Percentiles rank a stretch among this genome's conserved stretches.
phyloP scores from a whole-genome alignment of 139 green algal species.

The Chlamydomonas incerta region DNA sequence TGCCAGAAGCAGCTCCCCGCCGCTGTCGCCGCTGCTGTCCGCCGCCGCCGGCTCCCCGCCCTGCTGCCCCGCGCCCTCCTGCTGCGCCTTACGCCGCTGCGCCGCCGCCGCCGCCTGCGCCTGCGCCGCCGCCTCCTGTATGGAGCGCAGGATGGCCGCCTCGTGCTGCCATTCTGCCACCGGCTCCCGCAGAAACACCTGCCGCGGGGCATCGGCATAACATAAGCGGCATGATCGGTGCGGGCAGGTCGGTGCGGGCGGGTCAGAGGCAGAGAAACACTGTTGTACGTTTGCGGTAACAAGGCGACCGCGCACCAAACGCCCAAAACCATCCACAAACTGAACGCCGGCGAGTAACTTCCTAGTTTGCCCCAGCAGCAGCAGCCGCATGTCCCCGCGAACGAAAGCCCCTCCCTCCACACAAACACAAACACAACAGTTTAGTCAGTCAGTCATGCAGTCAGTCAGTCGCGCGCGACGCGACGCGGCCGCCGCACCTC shows the following conservation, averaged over 20 bases:
- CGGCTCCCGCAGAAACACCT: conserved; percentile 77
- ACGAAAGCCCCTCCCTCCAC: neutral
- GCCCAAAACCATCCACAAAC: too few relatives aligned
- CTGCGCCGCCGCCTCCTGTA: neutral
- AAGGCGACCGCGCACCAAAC: too few relatives aligned
- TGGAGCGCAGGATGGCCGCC: conserved; percentile 39
- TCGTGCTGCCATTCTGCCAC: conserved; percentile 80
- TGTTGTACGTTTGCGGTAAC: too few relatives aligned
- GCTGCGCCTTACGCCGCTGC: neutral
- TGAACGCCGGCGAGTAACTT: too few relatives aligned
- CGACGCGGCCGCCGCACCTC: neutral
- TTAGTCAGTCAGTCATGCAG: too few relatives aligned
- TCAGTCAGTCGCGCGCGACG: neutral
- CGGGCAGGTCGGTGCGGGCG: too few relatives aligned
- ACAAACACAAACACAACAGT: too few relatives aligned
- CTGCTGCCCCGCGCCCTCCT: neutral
- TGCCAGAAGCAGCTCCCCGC: neutral
- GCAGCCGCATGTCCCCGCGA: too few relatives aligned
- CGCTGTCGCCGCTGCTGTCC: neutral
- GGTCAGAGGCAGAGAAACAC: too few relatives aligned
- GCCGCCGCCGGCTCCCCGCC: neutral
- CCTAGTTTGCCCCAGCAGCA: too few relatives aligned
- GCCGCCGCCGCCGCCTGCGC: neutral
- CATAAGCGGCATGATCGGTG: too few relatives aligned
- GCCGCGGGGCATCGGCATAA: too few relatives aligned